Base-by-base conservation (phyloP, 2,329 filamentous ascomycete species). In the Malbranchea zuffiana region DNA sequence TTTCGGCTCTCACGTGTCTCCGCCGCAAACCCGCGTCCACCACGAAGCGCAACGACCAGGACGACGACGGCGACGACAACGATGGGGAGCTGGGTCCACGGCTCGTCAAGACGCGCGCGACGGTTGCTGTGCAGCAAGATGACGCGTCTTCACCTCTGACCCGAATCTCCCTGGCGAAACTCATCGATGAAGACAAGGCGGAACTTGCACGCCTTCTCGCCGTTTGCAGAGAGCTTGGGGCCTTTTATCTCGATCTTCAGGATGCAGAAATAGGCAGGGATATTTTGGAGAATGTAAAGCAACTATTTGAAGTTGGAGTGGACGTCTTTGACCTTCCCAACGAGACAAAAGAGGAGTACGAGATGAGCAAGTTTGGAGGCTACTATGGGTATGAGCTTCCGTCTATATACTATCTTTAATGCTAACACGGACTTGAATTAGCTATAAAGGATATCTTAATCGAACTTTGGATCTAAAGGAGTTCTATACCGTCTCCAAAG, bases 401-500 rank as follows among this genome's bases (percentile, higher is more conserved):
- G 1, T n/a, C 8, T 18, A 6, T 15, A 10, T 5, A 5, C 13
- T 19, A 29, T 15, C 3, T 7, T 5, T 11, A 15, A 28, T 24
- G 30, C 23, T 17, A 8, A 24, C 6, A 13, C 16, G 18, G 4
- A 7, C 21, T 5, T 6, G 31, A n/a, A 24, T 6, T 20, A 42
- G 40, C 8, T 42, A 42, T 19, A 42, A 42, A 17, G 40, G 41
- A n/a, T 42, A 42, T 20, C 28, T 18, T 5, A 42, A 42, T 34
- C 40, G 40, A 8, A 40, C 37, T 15, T 18, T 28, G n/a, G 41
- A 43, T 29, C 8, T 41, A 19, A 43, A 40, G 26, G 41, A 43
- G 24, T 41, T 43, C 30, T 43, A 43, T 12, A 32, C 37, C 12
- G 30, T 43, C 31, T 43, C 41, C 12, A 43, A 43, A 25, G 41